Percentiles rank a stretch among this genome's conserved stretches.
Evolutionary conservation across 2,329 filamentous ascomycete species (phyloP).

Genomic region (Fusarium poae): DNA sequence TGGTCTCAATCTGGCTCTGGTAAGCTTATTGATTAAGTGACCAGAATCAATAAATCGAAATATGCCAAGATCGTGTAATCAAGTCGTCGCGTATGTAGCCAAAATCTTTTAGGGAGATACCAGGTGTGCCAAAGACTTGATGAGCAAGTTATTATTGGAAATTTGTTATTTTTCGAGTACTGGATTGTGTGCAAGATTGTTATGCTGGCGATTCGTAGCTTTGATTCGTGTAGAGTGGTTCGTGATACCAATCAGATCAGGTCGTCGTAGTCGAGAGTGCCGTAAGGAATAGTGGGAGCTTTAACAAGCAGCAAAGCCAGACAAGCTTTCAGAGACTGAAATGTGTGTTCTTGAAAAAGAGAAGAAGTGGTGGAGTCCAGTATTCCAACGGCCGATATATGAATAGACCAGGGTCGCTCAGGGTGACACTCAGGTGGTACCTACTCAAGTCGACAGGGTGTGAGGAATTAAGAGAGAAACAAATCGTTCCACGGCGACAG

Average conservation of each 20-base stretch:
- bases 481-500: conserved; percentile 13
- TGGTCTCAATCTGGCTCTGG: conserved; percentile 1
- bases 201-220: not conserved
- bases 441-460: conserved; percentile 19
- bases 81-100: not conserved
- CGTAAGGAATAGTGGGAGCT: not conserved
- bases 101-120: not conserved
- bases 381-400: conserved; percentile 39
- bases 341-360: conserved; percentile 20
- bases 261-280: not conserved
- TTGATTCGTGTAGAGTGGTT: not conserved
- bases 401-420: conserved; percentile 33
- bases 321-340: not conserved
- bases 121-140: not conserved
- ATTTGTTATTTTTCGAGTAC: not conserved
- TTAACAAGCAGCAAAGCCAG: not conserved
- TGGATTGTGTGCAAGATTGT: not conserved
- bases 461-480: conserved; percentile 24
- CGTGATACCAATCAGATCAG: not conserved
- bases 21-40: not conserved
- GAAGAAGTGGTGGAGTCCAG: conserved; percentile 22
- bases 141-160: not conserved
- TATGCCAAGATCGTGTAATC: not conserved
- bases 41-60: not conserved
- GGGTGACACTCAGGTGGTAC: conserved; percentile 36